A percentile compares a stretch with the other conserved stretches of the same genome.
Conservation (phyloP, 2,329 filamentous ascomycete species). For the Alternaria incomplexa region DNA sequence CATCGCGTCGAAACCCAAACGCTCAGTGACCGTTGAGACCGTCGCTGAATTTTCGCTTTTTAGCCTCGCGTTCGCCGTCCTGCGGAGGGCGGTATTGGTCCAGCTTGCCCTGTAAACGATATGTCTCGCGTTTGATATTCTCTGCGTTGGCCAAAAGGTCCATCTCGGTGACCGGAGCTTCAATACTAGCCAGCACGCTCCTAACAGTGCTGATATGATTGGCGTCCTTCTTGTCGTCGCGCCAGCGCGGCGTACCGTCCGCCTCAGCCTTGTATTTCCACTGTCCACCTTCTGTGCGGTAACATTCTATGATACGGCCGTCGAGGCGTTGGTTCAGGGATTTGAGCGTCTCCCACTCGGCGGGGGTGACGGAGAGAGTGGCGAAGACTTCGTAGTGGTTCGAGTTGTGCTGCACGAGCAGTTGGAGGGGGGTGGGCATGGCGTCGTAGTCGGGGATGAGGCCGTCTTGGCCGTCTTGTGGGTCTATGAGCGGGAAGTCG, state of each 20-base stretch:
- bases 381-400: conserved; percentile 70
- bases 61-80: conserved; percentile 33
- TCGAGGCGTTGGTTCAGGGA: conserved; percentile 75
- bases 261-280: conserved; percentile 74
- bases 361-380: conserved; percentile 69
- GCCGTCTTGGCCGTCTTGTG: conserved; percentile 71
- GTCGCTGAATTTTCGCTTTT: conserved; percentile 43
- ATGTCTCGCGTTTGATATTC: conserved; percentile 81
- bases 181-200: conserved; percentile 89
- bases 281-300: conserved; percentile 72
- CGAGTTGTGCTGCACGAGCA: conserved; percentile 73
- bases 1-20: background rate
- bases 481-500: conserved; percentile 74
- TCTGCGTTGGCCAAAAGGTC: conserved; percentile 75
- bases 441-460: conserved; percentile 77
- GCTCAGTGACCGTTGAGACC: conserved; percentile 6
- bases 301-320: conserved; percentile 89
- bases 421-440: conserved; percentile 69
- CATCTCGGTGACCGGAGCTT: conserved; percentile 80
- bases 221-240: conserved; percentile 89
- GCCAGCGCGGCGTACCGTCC: conserved; percentile 71
- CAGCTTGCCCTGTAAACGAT: conserved; percentile 60
- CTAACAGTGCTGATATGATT: conserved; percentile 86
- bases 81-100: conserved; percentile 22
- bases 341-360: conserved; percentile 87